Percentiles rank a stretch among this genome's conserved stretches.
These are phyloP conservation scores for Prunus campanulata DNA, from an alignment of 306 rosid genomes.

Conservation along the genomic window DNA sequence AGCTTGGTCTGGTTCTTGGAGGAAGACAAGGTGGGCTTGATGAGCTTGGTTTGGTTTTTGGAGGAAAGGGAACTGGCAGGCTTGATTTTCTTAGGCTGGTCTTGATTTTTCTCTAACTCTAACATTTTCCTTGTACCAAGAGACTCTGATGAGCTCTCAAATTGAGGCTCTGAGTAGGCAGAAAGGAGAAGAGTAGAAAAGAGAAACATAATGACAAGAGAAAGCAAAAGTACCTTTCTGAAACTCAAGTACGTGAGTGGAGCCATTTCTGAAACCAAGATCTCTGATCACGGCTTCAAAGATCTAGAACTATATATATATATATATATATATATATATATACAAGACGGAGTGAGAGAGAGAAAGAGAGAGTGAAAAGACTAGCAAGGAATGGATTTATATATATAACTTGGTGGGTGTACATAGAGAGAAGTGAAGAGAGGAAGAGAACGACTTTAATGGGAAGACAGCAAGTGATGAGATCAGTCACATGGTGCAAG, in stretches of 20 bases:
- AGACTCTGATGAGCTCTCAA: conserved; percentile 22
- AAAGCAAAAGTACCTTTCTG: conserved; percentile 43
- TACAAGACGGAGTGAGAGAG: not conserved
- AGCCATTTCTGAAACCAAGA: conserved; percentile 50
- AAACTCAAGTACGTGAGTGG: conserved; percentile 31
- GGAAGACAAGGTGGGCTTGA: conserved; percentile 13
- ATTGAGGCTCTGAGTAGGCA: conserved; percentile 38
- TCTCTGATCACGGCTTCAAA: conserved; percentile 4
- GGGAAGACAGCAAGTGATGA: conserved; percentile 5
- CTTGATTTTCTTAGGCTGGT: conserved; percentile 46
- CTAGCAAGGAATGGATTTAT: not conserved
- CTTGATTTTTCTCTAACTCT: conserved; percentile 13
- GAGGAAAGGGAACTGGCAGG: conserved; percentile 17
- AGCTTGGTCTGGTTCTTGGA: conserved; percentile 44
- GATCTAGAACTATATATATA: conserved; percentile 14
- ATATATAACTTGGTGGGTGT: not conserved
- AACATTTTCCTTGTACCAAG: conserved; percentile 37
- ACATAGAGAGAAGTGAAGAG: not conserved
- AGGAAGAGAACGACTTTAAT: conserved; percentile 37
- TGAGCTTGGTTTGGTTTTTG: conserved; percentile 50
- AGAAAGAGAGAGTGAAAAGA: not conserved
- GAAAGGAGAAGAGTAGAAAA: conserved; percentile 29
- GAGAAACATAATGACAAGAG: conserved; percentile 22
- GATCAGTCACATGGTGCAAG: conserved; percentile 38
- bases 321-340: not conserved